Percentiles rank a stretch among this genome's conserved stretches.
These are phyloP conservation scores for Marchantia polymorpha DNA, from an alignment of 225 moss, liverwort and hornwort genomes.

Conservation along the genomic window DNA sequence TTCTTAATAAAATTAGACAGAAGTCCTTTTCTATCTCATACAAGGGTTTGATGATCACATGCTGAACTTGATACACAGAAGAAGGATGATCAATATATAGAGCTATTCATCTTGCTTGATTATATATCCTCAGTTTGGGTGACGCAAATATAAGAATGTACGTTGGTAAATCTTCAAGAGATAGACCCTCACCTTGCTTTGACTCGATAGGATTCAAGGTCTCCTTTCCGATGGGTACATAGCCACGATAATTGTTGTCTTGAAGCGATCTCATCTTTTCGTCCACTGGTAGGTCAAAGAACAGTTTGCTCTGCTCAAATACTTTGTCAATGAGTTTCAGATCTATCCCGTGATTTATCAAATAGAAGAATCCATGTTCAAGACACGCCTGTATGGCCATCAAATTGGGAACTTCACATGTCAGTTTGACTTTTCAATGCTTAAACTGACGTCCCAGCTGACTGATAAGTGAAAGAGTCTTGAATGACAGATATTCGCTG, in stretches of 20 bases:
- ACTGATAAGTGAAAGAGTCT: no score
- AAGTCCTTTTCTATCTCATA: neutral
- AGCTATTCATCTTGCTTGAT: no score
- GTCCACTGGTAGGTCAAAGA: conserved; percentile 58
- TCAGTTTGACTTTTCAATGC: no score
- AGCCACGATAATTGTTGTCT: conserved; percentile 69
- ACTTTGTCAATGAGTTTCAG: conserved; percentile 40
- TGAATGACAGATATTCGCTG: no score
- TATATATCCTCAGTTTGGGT: no score
- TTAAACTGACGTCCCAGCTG: no score
- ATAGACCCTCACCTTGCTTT: neutral
- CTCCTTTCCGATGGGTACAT: conserved; percentile 58
- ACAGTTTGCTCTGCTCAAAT: conserved; percentile 58
- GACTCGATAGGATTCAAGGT: neutral
- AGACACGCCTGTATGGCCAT: conserved; percentile 52
- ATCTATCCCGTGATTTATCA: conserved; percentile 68
- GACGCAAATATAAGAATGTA: no score
- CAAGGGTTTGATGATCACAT: neutral
- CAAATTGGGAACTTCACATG: no score
- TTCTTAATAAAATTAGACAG: neutral
- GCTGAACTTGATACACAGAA: neutral
- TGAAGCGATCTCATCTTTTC: conserved; percentile 67
- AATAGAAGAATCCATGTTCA: conserved; percentile 74
- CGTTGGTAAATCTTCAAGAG: no score
- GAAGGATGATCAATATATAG: no score